These are phyloP conservation scores for Quercus lobata DNA, from an alignment of 331 rosid genomes.

Conservation along the genomic window DNA sequence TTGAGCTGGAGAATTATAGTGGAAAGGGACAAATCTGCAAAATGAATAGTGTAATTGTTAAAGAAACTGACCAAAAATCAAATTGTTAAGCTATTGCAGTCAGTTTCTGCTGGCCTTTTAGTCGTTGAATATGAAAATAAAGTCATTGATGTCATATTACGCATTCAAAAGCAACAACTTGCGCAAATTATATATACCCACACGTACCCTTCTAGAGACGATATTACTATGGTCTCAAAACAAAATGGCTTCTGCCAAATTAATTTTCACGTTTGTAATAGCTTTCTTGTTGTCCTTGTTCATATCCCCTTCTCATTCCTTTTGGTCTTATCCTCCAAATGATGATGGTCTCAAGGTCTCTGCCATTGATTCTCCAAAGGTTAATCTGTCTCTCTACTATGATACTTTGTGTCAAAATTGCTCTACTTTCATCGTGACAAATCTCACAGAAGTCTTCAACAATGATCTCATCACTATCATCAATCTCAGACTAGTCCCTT, in stretches of 20 bases:
- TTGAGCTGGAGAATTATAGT: not conserved
- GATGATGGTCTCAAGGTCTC: not conserved
- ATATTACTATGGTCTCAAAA: not conserved
- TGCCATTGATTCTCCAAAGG: slow-evolving; percentile 25
- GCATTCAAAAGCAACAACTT: not conserved
- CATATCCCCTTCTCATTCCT: slow-evolving; percentile 18
- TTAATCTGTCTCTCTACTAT: slow-evolving; percentile 54
- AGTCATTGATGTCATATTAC: not conserved
- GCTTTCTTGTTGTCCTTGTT: slow-evolving; percentile 19
- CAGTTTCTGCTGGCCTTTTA: not conserved
- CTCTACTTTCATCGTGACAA: slow-evolving; percentile 41
- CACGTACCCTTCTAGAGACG: not conserved
- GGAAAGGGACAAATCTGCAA: not conserved
- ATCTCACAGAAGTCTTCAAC: slow-evolving; percentile 40
- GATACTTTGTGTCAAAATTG: slow-evolving; percentile 34
- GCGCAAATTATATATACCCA: not conserved
- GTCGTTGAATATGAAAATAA: not conserved
- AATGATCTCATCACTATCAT: slow-evolving; percentile 39
- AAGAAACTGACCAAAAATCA: not conserved
- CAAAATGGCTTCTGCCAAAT: slow-evolving; percentile 33
- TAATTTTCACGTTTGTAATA: slow-evolving; percentile 14
- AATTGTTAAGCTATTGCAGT: not conserved
- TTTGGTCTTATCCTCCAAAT: slow-evolving; percentile 11
- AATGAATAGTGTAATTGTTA: not conserved
- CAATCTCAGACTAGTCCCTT: slow-evolving; percentile 54